phyloP scores from a whole-genome alignment of 495 filamentous ascomycete species.

The Elasticomyces elasticus region DNA sequence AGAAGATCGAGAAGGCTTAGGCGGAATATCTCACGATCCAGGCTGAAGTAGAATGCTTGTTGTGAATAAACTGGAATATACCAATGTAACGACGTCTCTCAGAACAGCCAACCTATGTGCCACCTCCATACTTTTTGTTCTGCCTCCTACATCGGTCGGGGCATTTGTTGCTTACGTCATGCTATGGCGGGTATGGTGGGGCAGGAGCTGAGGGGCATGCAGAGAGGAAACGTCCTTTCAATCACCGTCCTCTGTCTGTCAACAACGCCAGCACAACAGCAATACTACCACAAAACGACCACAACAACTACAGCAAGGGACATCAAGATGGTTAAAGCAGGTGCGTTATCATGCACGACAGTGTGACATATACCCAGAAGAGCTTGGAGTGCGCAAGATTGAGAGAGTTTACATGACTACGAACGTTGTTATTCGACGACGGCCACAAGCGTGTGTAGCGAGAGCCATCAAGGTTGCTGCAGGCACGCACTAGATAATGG shows the following conservation, averaged over 20 bases:
- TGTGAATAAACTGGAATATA: neutral
- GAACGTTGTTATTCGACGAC: neutral
- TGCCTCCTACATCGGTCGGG: too few relatives aligned
- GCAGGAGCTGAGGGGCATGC: too few relatives aligned
- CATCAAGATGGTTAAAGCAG: slow-evolving; percentile 91
- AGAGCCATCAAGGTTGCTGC: slow-evolving; percentile 3
- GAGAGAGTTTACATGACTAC: slow-evolving; percentile 14
- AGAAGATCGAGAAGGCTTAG: slow-evolving; percentile 55
- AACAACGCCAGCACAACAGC: neutral
- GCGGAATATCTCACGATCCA: neutral
- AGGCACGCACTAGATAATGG: too few relatives aligned
- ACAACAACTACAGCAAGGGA: slow-evolving; percentile 5
- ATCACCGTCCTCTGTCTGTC: neutral
- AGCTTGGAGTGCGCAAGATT: slow-evolving; percentile 1
- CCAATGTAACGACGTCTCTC: too few relatives aligned
- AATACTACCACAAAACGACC: neutral
- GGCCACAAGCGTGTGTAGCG: neutral
- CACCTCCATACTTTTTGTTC: too few relatives aligned
- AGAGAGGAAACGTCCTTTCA: too few relatives aligned
- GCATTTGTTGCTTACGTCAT: too few relatives aligned
- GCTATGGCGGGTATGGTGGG: too few relatives aligned
- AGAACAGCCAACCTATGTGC: too few relatives aligned
- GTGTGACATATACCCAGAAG: too few relatives aligned
- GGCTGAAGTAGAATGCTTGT: neutral
- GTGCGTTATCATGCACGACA: slow-evolving; percentile 43